Percentiles rank a stretch among this genome's conserved stretches.
These are phyloP conservation scores for Fomitiporia mediterranea DNA, from an alignment of 1,284 basidiomycete genomes.

Conservation along the genomic window DNA sequence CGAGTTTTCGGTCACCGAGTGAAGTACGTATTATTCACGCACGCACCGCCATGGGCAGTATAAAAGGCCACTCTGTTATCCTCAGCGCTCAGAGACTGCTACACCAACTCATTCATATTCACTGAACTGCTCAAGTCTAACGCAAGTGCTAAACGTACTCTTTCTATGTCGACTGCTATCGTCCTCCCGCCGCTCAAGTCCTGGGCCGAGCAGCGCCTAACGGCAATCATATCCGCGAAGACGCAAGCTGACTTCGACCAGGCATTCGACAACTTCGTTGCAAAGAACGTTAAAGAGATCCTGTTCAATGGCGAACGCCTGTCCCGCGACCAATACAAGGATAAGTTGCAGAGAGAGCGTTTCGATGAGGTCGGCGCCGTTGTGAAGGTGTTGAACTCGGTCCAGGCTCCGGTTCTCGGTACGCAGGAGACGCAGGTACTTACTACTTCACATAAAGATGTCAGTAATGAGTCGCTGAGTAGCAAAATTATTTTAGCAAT, in stretches of 20 bases:
- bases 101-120: neutral
- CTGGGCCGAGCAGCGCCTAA: slow-evolving; percentile 26
- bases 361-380: slow-evolving; percentile 28
- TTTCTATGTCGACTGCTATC: slow-evolving; percentile 12
- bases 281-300: slow-evolving; percentile 27
- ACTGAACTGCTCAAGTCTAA: neutral
- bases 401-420: slow-evolving; percentile 7
- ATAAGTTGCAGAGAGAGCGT: slow-evolving; percentile 27
- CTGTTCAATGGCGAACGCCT: slow-evolving; percentile 29
- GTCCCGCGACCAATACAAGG: slow-evolving; percentile 30
- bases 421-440: slow-evolving; percentile 10
- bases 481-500: neutral
- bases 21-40: too few relatives aligned
- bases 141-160: neutral
- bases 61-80: neutral
- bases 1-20: neutral
- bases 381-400: slow-evolving; percentile 24
- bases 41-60: neutral
- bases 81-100: neutral
- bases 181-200: slow-evolving; percentile 21
- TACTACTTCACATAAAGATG: neutral
- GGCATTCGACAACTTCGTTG: slow-evolving; percentile 28
- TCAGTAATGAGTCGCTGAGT: neutral
- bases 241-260: slow-evolving; percentile 22
- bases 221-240: slow-evolving; percentile 26